A percentile compares a stretch with the other conserved stretches of the same genome.
Evolutionary conservation across 768 basidiomycete genomes (phyloP).

Genomic region (Botryobasidium botryosum): DNA sequence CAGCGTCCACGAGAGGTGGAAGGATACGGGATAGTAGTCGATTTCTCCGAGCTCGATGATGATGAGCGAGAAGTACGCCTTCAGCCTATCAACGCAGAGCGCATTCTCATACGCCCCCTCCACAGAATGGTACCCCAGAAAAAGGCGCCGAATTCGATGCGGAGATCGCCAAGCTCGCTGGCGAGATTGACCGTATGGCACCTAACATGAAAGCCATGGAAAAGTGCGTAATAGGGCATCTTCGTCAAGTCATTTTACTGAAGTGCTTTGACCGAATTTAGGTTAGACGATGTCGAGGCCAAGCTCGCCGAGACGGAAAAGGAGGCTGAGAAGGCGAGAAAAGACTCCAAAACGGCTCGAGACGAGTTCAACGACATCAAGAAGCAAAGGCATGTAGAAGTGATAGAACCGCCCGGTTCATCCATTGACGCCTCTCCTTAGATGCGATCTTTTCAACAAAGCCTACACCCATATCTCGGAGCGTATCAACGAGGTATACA

Average conservation of each 20-base stretch:
- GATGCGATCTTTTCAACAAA: slow-evolving; percentile 80
- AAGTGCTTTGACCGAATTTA: slow-evolving; percentile 15
- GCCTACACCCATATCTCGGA: slow-evolving; percentile 95
- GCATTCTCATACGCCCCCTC: slow-evolving; percentile 22
- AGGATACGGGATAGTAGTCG: slow-evolving; percentile 80
- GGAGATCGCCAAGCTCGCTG: slow-evolving; percentile 45
- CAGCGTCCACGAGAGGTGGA: slow-evolving; percentile 54
- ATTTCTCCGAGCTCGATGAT: slow-evolving; percentile 59
- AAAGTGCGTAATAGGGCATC: slow-evolving; percentile 29
- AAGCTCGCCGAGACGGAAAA: slow-evolving; percentile 79
- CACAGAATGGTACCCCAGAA: slow-evolving; percentile 46
- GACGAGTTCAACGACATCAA: slow-evolving; percentile 85
- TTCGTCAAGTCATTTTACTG: not conserved
- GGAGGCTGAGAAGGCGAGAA: slow-evolving; percentile 83
- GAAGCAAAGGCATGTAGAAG: slow-evolving; percentile 54
- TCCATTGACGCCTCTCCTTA: slow-evolving; percentile 14
- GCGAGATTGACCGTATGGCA: slow-evolving; percentile 83
- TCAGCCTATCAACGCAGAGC: not conserved
- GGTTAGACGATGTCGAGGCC: slow-evolving; percentile 68
- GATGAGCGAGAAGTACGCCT: slow-evolving; percentile 48
- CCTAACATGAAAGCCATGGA: slow-evolving; percentile 97
- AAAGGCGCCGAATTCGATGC: slow-evolving; percentile 57
- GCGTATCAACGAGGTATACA: slow-evolving; percentile 88
- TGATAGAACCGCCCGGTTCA: too few relatives aligned
- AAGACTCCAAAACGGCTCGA: slow-evolving; percentile 75